Percentiles rank a stretch among this genome's conserved stretches.
Conservation (phyloP, 2,329 filamentous ascomycete genomes). For the Epichloe typhina region DNA sequence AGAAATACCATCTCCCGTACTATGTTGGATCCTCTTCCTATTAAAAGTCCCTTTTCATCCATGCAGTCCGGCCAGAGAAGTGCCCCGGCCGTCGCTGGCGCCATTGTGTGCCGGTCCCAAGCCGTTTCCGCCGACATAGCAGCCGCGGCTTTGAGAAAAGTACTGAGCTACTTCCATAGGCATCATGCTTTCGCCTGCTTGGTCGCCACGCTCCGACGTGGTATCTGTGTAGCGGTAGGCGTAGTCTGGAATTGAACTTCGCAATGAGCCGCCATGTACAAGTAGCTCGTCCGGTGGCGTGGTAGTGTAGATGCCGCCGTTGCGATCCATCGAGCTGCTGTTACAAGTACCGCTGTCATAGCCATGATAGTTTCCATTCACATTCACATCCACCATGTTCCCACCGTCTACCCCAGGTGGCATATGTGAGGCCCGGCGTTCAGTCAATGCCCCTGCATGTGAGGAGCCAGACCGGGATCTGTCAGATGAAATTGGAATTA, state of each 20-base stretch:
- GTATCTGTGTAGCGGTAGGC: conserved; percentile 20
- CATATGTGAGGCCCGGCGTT: not conserved
- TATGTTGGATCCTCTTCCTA: not conserved
- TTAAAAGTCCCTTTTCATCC: not conserved
- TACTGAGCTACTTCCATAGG: conserved; percentile 3
- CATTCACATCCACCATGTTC: not conserved
- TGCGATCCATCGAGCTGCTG: not conserved
- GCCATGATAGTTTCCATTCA: not conserved
- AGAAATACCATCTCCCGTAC: not conserved
- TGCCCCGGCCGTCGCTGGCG: not conserved
- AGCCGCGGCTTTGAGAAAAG: not conserved
- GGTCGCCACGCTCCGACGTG: not conserved
- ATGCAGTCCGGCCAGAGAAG: not conserved
- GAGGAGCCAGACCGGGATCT: not conserved
- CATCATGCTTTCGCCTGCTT: not conserved
- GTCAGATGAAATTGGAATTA: not conserved
- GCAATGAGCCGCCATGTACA: conserved; percentile 8
- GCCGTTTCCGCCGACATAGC: not conserved
- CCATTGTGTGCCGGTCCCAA: not conserved
- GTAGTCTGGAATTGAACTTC: conserved; percentile 12
- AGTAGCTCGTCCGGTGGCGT: conserved; percentile 6
- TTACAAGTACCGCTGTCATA: not conserved
- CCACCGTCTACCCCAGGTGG: not conserved
- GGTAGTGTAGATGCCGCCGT: conserved; percentile 8
- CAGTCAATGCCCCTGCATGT: not conserved